Base-by-base conservation (phyloP, 306 rosid genomes). In the Acmispon strigosus region DNA sequence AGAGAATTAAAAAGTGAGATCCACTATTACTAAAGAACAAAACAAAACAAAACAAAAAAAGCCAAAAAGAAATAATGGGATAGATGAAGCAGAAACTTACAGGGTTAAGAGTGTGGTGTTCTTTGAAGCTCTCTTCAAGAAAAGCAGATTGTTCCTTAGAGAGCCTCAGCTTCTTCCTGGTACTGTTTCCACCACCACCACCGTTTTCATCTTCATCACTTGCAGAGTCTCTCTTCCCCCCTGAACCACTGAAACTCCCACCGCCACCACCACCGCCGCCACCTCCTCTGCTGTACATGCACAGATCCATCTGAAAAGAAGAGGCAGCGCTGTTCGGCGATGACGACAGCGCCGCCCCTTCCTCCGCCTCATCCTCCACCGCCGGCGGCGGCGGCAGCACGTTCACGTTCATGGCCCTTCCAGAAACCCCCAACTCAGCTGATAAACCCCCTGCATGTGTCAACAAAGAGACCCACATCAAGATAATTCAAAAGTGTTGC, bases 121-220 rank as follows among this genome's bases (percentile, higher is more conserved):
- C 96, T 75, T 94, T 94, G 90, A 94, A 94, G 24, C 96, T 91
- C 9, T 95, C 96, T 76, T 95, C 99, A n/a, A 95, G 99, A 48
- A 87, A 95, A 63, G 96, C 97, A 4, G 97, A 91, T 60, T 95
- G 99, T 7, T 91, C 90, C 66, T 95, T 95, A 0, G 99, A 91
- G 29, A 95, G 96, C 45, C 99, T 78, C 10, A 95, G 97, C 32
- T 95, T 95, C 87, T 91, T 95, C 45, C 96, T 82, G 0, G 92
- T 83, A 10, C 81, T 76, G 17, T 82, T 76, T 1, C 62, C 61
- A 0, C 34, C 12, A 14, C 83, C 88, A 2, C 15, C 66, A 12
- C 83, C 86, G 18, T 24, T 68, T 13, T 91, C 96, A 12, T 95
- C 97, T 47, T 94, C 96, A 17, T 94, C 97, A 14, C 97, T 90